These are phyloP conservation scores for Yarrowia bubula DNA, from an alignment of 805 yeast genomes.

Conservation along the genomic window DNA sequence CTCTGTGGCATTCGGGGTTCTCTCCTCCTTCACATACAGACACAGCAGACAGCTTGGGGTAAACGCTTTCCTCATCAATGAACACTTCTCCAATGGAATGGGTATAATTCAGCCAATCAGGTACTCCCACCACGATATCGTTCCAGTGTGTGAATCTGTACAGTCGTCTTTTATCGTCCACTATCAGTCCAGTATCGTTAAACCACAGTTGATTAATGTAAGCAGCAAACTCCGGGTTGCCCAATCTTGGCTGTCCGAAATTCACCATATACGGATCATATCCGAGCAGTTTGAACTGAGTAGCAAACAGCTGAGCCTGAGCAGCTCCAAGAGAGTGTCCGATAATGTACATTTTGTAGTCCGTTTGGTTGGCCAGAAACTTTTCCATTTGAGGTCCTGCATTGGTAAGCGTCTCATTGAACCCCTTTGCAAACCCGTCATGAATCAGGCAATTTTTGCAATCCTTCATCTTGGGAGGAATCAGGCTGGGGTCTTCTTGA, in stretches of 20 bases:
- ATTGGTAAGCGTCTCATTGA: neutral
- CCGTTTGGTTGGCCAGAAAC: neutral
- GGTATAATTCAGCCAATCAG: constrained; percentile 10
- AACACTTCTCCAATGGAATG: constrained; percentile 9
- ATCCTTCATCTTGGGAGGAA: neutral
- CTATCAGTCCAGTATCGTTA: neutral
- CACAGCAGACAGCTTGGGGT: neutral
- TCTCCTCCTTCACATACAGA: constrained; percentile 21
- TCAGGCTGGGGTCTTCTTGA: neutral
- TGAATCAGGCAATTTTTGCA: neutral
- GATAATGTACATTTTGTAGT: neutral
- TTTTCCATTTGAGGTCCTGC: neutral
- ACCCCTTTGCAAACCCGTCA: neutral
- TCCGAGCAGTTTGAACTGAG: neutral
- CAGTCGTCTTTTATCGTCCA: neutral
- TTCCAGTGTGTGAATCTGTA: constrained; percentile 13
- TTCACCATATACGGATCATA: neutral
- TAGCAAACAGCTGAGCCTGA: constrained; percentile 2
- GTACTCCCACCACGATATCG: constrained; percentile 6
- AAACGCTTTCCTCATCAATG: neutral
- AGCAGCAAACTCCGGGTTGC: constrained; percentile 10
- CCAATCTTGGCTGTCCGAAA: constrained; percentile 6
- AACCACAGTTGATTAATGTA: constrained; percentile 15
- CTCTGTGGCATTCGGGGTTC: constrained; percentile 26
- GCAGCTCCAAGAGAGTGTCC: constrained; percentile 27